A percentile compares a stretch with the other conserved stretches of the same genome.
These are phyloP conservation scores for Lachnellula occidentalis DNA, from an alignment of 2,329 filamentous ascomycete species.

Conservation along the genomic window DNA sequence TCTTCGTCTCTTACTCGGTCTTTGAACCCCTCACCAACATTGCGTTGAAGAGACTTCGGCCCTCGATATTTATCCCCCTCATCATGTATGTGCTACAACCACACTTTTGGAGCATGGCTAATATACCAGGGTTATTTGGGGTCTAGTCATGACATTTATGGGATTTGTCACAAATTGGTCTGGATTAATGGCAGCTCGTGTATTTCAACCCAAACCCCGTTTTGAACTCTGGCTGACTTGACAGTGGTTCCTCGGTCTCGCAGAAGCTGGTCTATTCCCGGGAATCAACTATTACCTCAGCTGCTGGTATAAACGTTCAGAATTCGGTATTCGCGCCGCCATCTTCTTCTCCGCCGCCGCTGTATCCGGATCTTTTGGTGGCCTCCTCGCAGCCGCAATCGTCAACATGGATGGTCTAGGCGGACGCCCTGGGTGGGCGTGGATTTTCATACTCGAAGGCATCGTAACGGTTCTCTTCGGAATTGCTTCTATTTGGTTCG, in stretches of 20 bases:
- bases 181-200: slow-evolving; percentile 29
- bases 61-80: slow-evolving; percentile 71
- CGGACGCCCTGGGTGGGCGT: slow-evolving; percentile 52
- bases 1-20: slow-evolving; percentile 79
- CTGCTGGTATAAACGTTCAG: slow-evolving; percentile 76
- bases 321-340: slow-evolving; percentile 74
- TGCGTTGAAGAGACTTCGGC: slow-evolving; percentile 64
- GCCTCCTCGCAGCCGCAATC: slow-evolving; percentile 67
- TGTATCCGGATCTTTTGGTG: slow-evolving; percentile 71
- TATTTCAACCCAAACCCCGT: slow-evolving; percentile 1
- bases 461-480: slow-evolving; percentile 32
- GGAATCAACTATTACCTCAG: slow-evolving; percentile 76
- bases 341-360: slow-evolving; percentile 83
- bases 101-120: slow-evolving; percentile 1
- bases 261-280: slow-evolving; percentile 71
- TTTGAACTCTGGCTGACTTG: background rate
- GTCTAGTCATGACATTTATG: slow-evolving; percentile 57
- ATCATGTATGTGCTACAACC: slow-evolving; percentile 63
- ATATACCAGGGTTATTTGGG: slow-evolving; percentile 45
- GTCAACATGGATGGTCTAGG: slow-evolving; percentile 62
- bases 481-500: slow-evolving; percentile 13
- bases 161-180: slow-evolving; percentile 29
- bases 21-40: slow-evolving; percentile 74
- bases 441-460: slow-evolving; percentile 66
- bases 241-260: slow-evolving; percentile 60